Evolutionary conservation across 2,329 filamentous ascomycete species (phyloP), one percentile per base, ranked within the genome.

Genomic region (Byssothecium circinans): DNA sequence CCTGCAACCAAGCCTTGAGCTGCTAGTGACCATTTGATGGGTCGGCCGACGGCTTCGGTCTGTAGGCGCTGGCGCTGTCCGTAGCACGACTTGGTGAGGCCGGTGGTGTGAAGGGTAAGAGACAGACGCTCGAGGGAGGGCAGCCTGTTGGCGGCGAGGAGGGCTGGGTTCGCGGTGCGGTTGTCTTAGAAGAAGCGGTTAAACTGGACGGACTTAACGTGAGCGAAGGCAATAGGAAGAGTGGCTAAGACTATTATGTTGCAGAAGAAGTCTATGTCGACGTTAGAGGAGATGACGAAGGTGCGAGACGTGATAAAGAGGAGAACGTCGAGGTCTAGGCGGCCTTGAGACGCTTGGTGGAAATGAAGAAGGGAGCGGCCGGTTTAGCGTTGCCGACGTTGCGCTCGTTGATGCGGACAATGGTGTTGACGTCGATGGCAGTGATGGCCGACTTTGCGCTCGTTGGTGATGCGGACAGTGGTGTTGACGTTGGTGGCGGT

Each of bases 141-240:
- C 2, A 96, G 90, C 61, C 83, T 90, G 11, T 70, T 95, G 42
- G 90, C 95, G 63, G 92, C 95, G 60, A 90, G 90, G 0, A 89
- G 84, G 58, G 90, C 89, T 47, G 92, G 96, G 65, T 96, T 97
- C 65, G 84, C 90, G 1, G 94, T 95, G 60, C 92, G 96, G 2
- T 79, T 0, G 74, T 95, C 14, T 86, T 95, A 15, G 72, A 75
- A 23, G 72, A 76, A 47, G 65, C 70, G 42, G 4, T 52, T 22
- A 71, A 80, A 43, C 75, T 76, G 19, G 72, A 79, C n/a, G 64
- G 71, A 47, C 56, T 72, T 68, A 37, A 67, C 45, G 18, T 41
- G 47, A 4, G 23, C 19, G 42, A 30, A 25, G 15, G 62, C 23
- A 1, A 45, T 4, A 0, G 57, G 59, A 1, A 61, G 33, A 0